Percentiles rank a stretch among this genome's conserved stretches.
These are phyloP conservation scores for Vickermania spadyakhi DNA, from an alignment of 208 protist genomes.

Conservation along the genomic window DNA sequence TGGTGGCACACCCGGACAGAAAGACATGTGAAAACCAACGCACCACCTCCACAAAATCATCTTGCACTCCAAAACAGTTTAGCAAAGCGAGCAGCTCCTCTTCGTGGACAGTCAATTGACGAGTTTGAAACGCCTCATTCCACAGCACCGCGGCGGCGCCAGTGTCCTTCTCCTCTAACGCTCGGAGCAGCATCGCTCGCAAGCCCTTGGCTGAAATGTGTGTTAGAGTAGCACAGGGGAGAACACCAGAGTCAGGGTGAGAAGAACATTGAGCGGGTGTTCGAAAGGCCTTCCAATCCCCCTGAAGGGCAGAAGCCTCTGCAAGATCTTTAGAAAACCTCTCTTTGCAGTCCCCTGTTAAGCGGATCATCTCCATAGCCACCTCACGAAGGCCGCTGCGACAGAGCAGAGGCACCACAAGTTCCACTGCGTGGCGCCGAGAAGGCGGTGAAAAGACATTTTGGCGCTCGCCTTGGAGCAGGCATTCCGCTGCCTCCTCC, in stretches of 20 bases:
- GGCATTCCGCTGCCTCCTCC: constrained; percentile 38
- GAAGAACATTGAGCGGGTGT: no score
- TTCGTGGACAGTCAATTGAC: constrained; percentile 8
- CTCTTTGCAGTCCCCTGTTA: constrained; percentile 9
- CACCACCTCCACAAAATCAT: constrained; percentile 26
- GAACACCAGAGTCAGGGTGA: not conserved
- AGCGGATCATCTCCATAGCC: constrained; percentile 20
- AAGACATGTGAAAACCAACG: no score
- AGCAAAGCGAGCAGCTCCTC: constrained; percentile 46
- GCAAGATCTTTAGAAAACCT: constrained; percentile 33
- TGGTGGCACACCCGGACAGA: no score
- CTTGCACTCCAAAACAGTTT: constrained; percentile 28
- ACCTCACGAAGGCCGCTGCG: constrained; percentile 29
- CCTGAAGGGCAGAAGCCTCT: constrained; percentile 62
- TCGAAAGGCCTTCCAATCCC: constrained; percentile 31
- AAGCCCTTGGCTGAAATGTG: not conserved
- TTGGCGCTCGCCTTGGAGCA: constrained; percentile 38
- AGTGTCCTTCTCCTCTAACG: not conserved
- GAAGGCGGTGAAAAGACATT: constrained; percentile 38
- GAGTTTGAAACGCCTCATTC: not conserved
- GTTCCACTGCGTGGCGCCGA: constrained; percentile 47
- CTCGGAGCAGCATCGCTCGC: not conserved
- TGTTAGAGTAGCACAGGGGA: not conserved
- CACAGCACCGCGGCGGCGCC: not conserved
- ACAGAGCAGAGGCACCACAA: constrained; percentile 51